A percentile compares a stretch with the other conserved stretches of the same genome.
phyloP scores from a whole-genome alignment of 345 rosid species.

The Citrus sp. region DNA sequence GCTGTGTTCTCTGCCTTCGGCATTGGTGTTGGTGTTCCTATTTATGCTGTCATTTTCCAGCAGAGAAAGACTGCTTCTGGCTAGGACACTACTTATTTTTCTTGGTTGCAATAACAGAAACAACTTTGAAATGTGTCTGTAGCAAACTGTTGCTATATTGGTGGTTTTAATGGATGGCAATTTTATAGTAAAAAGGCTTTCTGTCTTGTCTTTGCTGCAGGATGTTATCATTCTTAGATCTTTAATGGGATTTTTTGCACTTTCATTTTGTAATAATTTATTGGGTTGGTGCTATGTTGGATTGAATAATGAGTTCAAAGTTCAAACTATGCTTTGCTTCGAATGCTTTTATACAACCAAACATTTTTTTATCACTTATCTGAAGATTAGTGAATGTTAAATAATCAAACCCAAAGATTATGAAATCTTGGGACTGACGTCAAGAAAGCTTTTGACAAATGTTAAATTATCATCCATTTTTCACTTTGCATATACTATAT shows the following conservation, averaged over 20 bases:
- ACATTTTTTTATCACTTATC: no score
- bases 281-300: background rate
- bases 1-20: conserved; percentile 84
- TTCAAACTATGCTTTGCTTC: background rate
- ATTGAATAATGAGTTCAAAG: background rate
- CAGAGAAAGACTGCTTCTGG: conserved; percentile 85
- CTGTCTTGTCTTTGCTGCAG: background rate
- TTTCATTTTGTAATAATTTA: conserved; percentile 12
- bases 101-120: conserved; percentile 23
- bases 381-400: no score
- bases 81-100: conserved; percentile 22
- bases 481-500: no score
- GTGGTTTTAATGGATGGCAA: background rate
- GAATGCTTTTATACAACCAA: background rate
- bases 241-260: background rate
- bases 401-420: no score
- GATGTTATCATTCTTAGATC: conserved; percentile 1
- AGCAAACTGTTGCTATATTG: conserved; percentile 9
- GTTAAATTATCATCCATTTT: no score
- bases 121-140: conserved; percentile 5
- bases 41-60: conserved; percentile 92
- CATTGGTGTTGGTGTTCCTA: conserved; percentile 80
- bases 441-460: no score
- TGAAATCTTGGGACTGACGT: no score
- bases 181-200: background rate